A percentile compares a stretch with the other conserved stretches of the same genome.
phyloP scores from a whole-genome alignment of 768 basidiomycete species.

The Filobasidium wieringae region DNA sequence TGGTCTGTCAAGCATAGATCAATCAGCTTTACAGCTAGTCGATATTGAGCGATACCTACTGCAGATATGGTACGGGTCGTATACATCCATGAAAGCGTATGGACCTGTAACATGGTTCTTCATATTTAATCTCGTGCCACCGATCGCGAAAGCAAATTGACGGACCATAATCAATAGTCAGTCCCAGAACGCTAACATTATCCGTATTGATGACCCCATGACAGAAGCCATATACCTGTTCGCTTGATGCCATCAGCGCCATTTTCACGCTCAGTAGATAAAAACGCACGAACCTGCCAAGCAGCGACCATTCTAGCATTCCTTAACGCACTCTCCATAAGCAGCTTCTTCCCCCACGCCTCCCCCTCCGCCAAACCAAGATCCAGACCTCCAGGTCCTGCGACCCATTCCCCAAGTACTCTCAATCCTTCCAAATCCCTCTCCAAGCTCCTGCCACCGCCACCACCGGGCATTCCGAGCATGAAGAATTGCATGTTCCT shows the following conservation, averaged over 20 bases:
- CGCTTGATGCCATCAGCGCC: not conserved
- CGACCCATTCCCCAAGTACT: conserved; percentile 64
- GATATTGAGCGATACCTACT: conserved; percentile 40
- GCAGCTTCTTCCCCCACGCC: conserved; percentile 59
- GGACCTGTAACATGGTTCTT: conserved; percentile 41
- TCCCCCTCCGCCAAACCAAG: conserved; percentile 38
- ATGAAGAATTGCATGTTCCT: conserved; percentile 41
- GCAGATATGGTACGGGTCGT: conserved; percentile 71
- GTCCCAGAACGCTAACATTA: conserved; percentile 49
- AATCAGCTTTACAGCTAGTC: not conserved
- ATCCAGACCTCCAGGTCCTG: conserved; percentile 43
- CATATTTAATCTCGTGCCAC: not conserved
- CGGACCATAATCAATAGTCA: conserved; percentile 49
- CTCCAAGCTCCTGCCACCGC: conserved; percentile 39
- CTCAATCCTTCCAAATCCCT: conserved; percentile 63
- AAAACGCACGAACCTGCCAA: conserved; percentile 56
- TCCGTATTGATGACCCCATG: conserved; percentile 96
- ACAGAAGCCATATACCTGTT: conserved; percentile 31
- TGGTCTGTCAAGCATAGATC: conserved; percentile 44
- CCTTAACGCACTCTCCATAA: conserved; percentile 65
- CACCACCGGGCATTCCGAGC: conserved; percentile 16
- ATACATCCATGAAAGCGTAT: conserved; percentile 91
- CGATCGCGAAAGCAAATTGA: not conserved
- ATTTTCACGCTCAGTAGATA: no score
- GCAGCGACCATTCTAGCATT: conserved; percentile 87